Percentiles rank a stretch among this genome's conserved stretches.
Evolutionary conservation across 805 yeast species (phyloP).

Genomic region (Torulaspora gathmanii): DNA sequence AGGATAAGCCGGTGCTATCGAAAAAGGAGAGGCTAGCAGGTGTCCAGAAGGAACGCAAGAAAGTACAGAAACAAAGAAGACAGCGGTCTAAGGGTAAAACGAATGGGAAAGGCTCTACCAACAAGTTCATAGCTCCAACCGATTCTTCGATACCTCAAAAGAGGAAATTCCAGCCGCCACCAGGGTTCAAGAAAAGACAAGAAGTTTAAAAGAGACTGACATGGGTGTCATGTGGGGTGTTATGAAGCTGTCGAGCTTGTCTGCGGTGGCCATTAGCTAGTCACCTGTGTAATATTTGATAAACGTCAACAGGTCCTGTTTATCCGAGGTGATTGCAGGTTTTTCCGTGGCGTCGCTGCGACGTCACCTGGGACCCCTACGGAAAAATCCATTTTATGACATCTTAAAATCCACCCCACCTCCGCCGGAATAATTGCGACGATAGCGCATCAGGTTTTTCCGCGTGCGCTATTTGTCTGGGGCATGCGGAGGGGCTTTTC

Average conservation of each 20-base stretch:
- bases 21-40: conserved; percentile 37
- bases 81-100: conserved; percentile 19
- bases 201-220: not conserved
- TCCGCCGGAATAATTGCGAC: conserved; percentile 1
- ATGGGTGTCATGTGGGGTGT: not conserved
- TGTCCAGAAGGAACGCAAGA: conserved; percentile 35
- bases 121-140: too few relatives aligned
- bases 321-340: not conserved
- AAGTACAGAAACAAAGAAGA: conserved; percentile 31
- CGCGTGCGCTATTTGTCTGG: not conserved
- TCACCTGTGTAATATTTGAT: not conserved
- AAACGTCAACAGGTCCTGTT: too few relatives aligned
- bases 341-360: conserved; percentile 1
- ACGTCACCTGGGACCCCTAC: too few relatives aligned
- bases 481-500: not conserved
- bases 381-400: not conserved
- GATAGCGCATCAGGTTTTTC: not conserved
- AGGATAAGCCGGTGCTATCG: conserved; percentile 51
- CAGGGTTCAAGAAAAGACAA: conserved; percentile 36
- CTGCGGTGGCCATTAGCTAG: not conserved
- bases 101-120: not conserved
- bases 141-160: conserved; percentile 13
- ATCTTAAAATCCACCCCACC: not conserved
- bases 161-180: conserved; percentile 45
- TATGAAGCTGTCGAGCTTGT: too few relatives aligned